phyloP scores from a whole-genome alignment of 2,329 filamentous ascomycete species.

The Blastomyces percursus region DNA sequence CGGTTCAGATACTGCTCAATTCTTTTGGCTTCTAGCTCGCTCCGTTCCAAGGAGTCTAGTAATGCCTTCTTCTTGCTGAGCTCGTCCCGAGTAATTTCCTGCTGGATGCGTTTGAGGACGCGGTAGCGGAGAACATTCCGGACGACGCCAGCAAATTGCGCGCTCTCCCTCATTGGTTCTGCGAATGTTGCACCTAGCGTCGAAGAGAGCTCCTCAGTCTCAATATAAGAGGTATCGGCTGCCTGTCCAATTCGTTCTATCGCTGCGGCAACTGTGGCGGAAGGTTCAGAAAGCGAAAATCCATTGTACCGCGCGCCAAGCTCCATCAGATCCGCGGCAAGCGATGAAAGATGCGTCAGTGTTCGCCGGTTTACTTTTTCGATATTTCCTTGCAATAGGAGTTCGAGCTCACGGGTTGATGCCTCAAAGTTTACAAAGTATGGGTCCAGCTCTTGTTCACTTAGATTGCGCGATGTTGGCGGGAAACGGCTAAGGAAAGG shows the following conservation, averaged over 20 bases:
- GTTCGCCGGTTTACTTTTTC: constrained; percentile 93
- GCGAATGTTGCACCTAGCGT: constrained; percentile 88
- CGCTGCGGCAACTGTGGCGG: constrained; percentile 74
- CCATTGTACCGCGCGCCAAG: constrained; percentile 93
- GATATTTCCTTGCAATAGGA: constrained; percentile 80
- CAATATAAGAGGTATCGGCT: constrained; percentile 90
- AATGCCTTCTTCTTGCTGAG: constrained; percentile 73
- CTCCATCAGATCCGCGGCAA: constrained; percentile 82
- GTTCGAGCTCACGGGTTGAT: constrained; percentile 82
- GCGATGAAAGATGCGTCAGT: constrained; percentile 68
- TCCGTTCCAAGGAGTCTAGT: constrained; percentile 81
- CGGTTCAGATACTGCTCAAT: constrained; percentile 81
- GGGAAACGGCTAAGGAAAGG: constrained; percentile 73
- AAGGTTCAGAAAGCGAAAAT: constrained; percentile 89
- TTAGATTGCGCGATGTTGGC: constrained; percentile 61
- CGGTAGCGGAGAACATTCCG: constrained; percentile 78
- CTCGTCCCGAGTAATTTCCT: constrained; percentile 94
- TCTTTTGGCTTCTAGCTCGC: constrained; percentile 81
- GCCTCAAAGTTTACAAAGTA: constrained; percentile 93
- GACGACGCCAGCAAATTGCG: constrained; percentile 93
- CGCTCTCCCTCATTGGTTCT: constrained; percentile 94
- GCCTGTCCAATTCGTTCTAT: constrained; percentile 94
- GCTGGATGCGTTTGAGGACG: constrained; percentile 86
- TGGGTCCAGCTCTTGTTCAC: constrained; percentile 83
- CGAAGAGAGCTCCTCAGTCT: constrained; percentile 79